Evolutionary conservation across 495 filamentous ascomycete genomes (phyloP), one percentile per base, ranked within the genome.

Genomic region (Annulohypoxylon maeteangense): DNA sequence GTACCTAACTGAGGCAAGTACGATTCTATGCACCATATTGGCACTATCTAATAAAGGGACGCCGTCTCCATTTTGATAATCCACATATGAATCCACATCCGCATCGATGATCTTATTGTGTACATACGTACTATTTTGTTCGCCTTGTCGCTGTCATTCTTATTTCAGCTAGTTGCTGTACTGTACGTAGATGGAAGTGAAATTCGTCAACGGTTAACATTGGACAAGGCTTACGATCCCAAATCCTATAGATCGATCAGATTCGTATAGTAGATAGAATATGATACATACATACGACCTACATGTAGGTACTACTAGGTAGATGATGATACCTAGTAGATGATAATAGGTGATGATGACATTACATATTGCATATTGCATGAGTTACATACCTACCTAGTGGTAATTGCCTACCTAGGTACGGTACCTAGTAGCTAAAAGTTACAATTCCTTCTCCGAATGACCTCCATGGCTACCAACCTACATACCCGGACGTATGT

Each of bases 1-100:
- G 66, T 63, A 63, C 50, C 42, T 57, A 68, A 57, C 66, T 63
- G 57, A 34, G 27, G 44, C 38, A 59, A 32, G 38, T 32, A 55
- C 34, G 22, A 54, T 64, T 44, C 7, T 54, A 44, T 27, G 44
- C 18, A 32, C 12, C 11, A 32, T 20, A 36, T 22, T 45, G 38
- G 14, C 14, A 36, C 32, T 36, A 36, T 10, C 27, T 62, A 68
- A 68, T 50, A 48, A 51, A 68, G 31, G 65, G 57, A 62, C 40
- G 45, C 20, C 23, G 42, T 62, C 58, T 59, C 63, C 63, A 66
- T 66, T 62, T 18, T 18, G 23, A 40, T 25, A 59, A 45, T 45
- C 34, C 20, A 25, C 45, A 51, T 23, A n/a, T n/a, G n/a, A 44
- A 44, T 44, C 40, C 40, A 55, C 36, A 38, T 57, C 54, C 34